Base-by-base conservation (phyloP, 441 rosid genomes). In the Lepidium campestre region DNA sequence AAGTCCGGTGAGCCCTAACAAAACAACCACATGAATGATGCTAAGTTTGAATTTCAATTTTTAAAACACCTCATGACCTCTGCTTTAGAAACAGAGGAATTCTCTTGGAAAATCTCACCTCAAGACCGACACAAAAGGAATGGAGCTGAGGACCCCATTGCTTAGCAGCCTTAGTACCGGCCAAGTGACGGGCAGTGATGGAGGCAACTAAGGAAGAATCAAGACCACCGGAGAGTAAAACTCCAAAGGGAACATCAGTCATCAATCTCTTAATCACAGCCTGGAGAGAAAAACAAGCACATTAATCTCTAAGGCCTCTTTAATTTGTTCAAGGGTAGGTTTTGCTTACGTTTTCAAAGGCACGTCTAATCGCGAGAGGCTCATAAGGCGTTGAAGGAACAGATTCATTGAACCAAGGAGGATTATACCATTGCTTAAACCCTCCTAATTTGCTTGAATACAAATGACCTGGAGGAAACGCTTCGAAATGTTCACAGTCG, bases 211-310 rank as follows among this genome's bases (percentile, higher is more conserved):
- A 73, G 0, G 98, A 91, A 29, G 96, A 90, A 79, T 90, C 98
- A 45, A 92, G 85, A 10, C 98, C 98, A 20, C 98, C 96, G 4
- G 96, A 92, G 9, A 89, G 84, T 42, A 92, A 74, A 67, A 91
- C 98, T 62, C 96, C 96, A 9, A 92, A 92, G 12, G 96, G 98
- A 42, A 90, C 97, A 67, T 92, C 97, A 46, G 85, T 86, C 98
- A 92, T 90, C 49, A 92, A 78, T 78, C 98, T 83, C 75, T 90
- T 89, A 71, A 75, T 74, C 70, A 92, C 96, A 74, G 97, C 93
- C 98, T 90, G 58, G 44, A 76, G 6, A 58, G 19, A 31, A 8
- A 45, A 23, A 13, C 2, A 15, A 47, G 67, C 34, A 54, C 20
- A 56, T 56, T n/a, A 39, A 42, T 22, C 12, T 15, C 47, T 52